These are phyloP conservation scores for Crepidotus sp. DNA, from an alignment of 1,284 basidiomycete species.

Conservation along the genomic window DNA sequence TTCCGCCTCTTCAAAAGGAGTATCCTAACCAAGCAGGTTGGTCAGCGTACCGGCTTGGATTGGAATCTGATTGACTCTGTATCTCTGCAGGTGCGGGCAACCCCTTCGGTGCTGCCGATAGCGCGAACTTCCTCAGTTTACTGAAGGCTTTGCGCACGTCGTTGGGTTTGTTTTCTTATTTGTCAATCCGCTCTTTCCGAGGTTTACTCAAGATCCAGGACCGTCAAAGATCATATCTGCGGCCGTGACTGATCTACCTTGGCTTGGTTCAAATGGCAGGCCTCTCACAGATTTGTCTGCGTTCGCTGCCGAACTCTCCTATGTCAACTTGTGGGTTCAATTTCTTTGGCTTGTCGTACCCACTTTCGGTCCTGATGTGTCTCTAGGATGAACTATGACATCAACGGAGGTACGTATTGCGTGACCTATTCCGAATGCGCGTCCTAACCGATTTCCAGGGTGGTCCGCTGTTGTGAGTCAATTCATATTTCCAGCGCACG, in stretches of 20 bases:
- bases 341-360: not conserved
- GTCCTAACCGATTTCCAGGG: slow-evolving; percentile 19
- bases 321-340: slow-evolving; percentile 45
- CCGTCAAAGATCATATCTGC: slow-evolving; percentile 60
- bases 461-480: slow-evolving; percentile 1
- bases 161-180: slow-evolving; percentile 31
- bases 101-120: slow-evolving; percentile 48
- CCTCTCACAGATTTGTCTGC: slow-evolving; percentile 59
- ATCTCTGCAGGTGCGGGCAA: slow-evolving; percentile 52
- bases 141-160: slow-evolving; percentile 52
- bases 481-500: too few species aligned
- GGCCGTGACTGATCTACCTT: slow-evolving; percentile 61
- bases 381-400: slow-evolving; percentile 57
- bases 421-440: slow-evolving; percentile 20
- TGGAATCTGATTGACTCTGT: too few species aligned
- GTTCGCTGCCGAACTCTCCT: slow-evolving; percentile 62
- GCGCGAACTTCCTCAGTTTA: slow-evolving; percentile 59
- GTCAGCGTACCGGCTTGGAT: too few species aligned
- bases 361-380: not conserved
- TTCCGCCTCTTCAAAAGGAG: not conserved
- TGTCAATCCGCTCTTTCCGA: not conserved
- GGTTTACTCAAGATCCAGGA: slow-evolving; percentile 20
- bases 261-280: slow-evolving; percentile 53
- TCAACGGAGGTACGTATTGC: slow-evolving; percentile 45
- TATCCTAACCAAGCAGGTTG: too few species aligned